phyloP scores from a whole-genome alignment of 306 rosid genomes.

The Astragalus glycyphyllos region DNA sequence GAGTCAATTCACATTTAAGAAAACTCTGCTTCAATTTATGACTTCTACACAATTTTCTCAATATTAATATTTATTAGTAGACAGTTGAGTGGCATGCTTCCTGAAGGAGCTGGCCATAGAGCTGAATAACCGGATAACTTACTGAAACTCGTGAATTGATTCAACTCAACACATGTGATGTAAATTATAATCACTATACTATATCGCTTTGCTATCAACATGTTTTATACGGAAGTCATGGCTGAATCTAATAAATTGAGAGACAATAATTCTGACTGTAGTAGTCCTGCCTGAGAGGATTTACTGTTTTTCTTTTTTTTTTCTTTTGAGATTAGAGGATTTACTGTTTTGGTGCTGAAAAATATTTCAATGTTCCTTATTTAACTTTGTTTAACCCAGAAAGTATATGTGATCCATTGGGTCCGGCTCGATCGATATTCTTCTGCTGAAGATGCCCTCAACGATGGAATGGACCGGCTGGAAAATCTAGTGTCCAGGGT shows the following conservation, averaged over 20 bases:
- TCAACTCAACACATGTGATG: not conserved
- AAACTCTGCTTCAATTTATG: conserved; percentile 17
- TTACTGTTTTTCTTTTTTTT: conserved; percentile 1
- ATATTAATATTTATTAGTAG: not conserved
- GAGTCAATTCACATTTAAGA: conserved; percentile 13
- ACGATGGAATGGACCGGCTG: conserved; percentile 64
- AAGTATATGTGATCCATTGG: conserved; percentile 90
- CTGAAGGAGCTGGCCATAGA: not conserved
- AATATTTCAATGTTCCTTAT: conserved; percentile 31
- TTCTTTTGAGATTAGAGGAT: not conserved
- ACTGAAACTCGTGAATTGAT: conserved; percentile 10
- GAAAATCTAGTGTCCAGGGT: conserved; percentile 75
- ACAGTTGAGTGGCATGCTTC: conserved; percentile 26
- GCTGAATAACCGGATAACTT: conserved; percentile 26
- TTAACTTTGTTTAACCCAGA: conserved; percentile 56
- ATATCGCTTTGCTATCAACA: not conserved
- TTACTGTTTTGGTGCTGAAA: conserved; percentile 24
- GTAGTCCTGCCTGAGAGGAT: conserved; percentile 6
- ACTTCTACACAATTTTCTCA: not conserved
- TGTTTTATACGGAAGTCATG: not conserved
- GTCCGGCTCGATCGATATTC: conserved; percentile 79
- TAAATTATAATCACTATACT: conserved; percentile 15
- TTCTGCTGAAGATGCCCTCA: conserved; percentile 75
- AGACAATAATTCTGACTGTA: conserved; percentile 7
- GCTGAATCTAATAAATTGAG: not conserved